phyloP scores from a whole-genome alignment of 1,284 basidiomycete species.

The Exobasidium cylindrosporum region DNA sequence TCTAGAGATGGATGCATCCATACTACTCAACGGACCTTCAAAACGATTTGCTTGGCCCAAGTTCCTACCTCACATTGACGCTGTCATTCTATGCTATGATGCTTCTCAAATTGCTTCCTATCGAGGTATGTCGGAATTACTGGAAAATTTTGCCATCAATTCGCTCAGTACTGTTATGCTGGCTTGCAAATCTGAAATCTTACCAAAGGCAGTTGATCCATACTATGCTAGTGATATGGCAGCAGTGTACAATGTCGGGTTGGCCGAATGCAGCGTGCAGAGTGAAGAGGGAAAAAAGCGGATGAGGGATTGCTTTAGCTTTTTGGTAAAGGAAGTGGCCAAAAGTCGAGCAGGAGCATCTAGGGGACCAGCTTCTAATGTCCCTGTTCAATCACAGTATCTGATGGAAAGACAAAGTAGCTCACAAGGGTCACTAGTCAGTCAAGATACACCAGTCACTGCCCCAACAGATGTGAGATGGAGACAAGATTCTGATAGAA shows the following conservation, averaged over 20 bases:
- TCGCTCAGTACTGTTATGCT: slow-evolving; percentile 48
- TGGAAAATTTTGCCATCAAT: slow-evolving; percentile 42
- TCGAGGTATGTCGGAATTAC: slow-evolving; percentile 48
- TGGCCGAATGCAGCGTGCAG: slow-evolving; percentile 46
- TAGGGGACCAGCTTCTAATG: neutral
- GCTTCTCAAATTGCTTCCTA: slow-evolving; percentile 43
- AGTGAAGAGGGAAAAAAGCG: slow-evolving; percentile 50
- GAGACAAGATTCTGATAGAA: slow-evolving; percentile 17
- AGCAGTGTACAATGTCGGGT: slow-evolving; percentile 45
- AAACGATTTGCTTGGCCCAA: slow-evolving; percentile 50
- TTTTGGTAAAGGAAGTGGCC: slow-evolving; percentile 49
- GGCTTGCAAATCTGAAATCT: slow-evolving; percentile 49
- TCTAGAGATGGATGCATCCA: slow-evolving; percentile 46
- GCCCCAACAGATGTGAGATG: neutral
- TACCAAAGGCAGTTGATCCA: slow-evolving; percentile 46
- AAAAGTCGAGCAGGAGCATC: slow-evolving; percentile 29
- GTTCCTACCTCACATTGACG: slow-evolving; percentile 44
- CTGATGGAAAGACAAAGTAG: neutral
- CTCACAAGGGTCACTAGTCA: neutral
- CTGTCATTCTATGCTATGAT: slow-evolving; percentile 50
- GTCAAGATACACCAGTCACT: slow-evolving; percentile 7
- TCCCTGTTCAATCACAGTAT: neutral
- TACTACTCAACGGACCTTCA: slow-evolving; percentile 38
- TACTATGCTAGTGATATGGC: slow-evolving; percentile 51
- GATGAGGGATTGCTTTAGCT: slow-evolving; percentile 51